Percentiles rank a stretch among this genome's conserved stretches.
phyloP scores from a whole-genome alignment of 2,329 filamentous ascomycete species.

The Colletotrichum sp. region DNA sequence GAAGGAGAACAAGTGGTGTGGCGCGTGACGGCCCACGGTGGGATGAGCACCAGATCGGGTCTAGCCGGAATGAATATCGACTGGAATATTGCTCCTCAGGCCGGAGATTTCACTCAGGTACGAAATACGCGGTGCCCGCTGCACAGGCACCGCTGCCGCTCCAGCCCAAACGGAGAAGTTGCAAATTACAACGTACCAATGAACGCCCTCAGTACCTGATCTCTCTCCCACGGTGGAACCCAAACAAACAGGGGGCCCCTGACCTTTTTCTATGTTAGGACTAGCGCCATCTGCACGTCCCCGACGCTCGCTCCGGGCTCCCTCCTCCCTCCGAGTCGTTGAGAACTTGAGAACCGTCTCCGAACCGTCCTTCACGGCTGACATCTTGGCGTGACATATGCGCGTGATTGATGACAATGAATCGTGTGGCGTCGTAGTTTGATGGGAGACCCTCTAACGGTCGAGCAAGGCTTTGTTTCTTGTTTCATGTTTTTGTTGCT shows the following conservation, averaged over 20 bases:
- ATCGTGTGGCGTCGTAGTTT: not conserved
- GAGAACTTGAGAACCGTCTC: not conserved
- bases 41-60: not conserved
- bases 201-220: not conserved
- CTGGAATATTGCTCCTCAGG: not conserved
- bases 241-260: not conserved
- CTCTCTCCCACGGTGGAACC: not conserved
- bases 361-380: not conserved
- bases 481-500: not conserved
- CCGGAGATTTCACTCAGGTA: not conserved
- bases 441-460: not conserved
- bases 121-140: not conserved
- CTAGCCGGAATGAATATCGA: not conserved
- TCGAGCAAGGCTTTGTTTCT: not conserved
- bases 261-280: not conserved
- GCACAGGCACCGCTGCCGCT: not conserved
- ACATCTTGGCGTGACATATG: not conserved
- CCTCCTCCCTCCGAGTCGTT: not conserved
- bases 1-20: not conserved
- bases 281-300: not conserved
- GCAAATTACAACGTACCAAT: constrained; percentile 3
- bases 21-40: not conserved
- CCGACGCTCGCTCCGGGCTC: not conserved
- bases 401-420: not conserved
- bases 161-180: not conserved